phyloP scores from a whole-genome alignment of 2,329 filamentous ascomycete genomes.

The Pseudopyricularia cyperi region DNA sequence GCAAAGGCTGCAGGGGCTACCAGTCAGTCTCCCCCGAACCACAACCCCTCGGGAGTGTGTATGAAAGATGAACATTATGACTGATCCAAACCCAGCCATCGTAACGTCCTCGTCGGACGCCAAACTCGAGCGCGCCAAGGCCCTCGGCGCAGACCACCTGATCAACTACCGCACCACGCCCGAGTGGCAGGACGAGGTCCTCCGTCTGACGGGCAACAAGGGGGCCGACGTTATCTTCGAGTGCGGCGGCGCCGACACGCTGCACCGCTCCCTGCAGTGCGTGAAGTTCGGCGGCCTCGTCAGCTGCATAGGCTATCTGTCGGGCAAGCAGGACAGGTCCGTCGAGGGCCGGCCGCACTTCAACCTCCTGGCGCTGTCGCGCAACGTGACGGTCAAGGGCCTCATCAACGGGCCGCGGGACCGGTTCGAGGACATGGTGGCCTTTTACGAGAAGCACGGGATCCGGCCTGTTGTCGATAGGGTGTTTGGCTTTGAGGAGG shows the following conservation, averaged over 20 bases:
- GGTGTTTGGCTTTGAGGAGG: conserved; percentile 26
- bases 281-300: conserved; percentile 42
- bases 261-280: conserved; percentile 37
- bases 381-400: conserved; percentile 35
- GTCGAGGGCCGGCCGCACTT: conserved; percentile 40
- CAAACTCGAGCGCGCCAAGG: conserved; percentile 31
- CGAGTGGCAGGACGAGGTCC: conserved; percentile 35
- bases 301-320: conserved; percentile 34
- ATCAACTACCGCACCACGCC: conserved; percentile 42
- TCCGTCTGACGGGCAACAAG: conserved; percentile 26
- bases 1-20: conserved; percentile 36
- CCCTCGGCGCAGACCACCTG: conserved; percentile 34
- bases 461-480: conserved; percentile 28
- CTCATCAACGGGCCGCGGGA: conserved; percentile 48
- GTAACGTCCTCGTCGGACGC: conserved; percentile 41
- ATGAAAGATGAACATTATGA: conserved; percentile 7
- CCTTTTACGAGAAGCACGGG: conserved; percentile 23
- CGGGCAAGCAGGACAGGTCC: conserved; percentile 38
- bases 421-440: conserved; percentile 39
- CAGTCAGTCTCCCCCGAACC: conserved; percentile 18
- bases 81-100: conserved; percentile 31
- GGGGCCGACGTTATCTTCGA: conserved; percentile 45
- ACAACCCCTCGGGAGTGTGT: too few species aligned
- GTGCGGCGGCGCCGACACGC: conserved; percentile 36
- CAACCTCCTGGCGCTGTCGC: conserved; percentile 38